Evolutionary conservation across 257 asterid species (phyloP).

Genomic region (Solanum corneliomulleri): DNA sequence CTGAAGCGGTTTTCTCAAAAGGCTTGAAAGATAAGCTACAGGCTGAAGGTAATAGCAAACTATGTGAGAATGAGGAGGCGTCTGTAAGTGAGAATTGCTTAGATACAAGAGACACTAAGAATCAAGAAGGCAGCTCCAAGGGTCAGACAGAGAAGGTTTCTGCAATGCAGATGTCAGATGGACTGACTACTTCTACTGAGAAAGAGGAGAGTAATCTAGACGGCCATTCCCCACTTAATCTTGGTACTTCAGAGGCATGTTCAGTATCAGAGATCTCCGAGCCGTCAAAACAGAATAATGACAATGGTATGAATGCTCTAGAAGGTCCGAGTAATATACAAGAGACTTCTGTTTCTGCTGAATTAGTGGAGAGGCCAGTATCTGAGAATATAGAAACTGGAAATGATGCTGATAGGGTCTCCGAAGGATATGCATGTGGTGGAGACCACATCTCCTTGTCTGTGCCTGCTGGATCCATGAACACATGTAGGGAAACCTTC

Average conservation of each 20-base stretch:
- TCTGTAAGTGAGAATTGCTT: background rate
- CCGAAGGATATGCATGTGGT: conserved; percentile 15
- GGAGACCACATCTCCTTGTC: conserved; percentile 18
- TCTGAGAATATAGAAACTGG: conserved; percentile 20
- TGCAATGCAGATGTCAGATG: conserved; percentile 12
- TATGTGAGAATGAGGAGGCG: conserved; percentile 1
- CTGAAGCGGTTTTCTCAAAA: conserved; percentile 10
- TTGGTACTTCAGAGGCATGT: background rate
- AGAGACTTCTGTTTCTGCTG: conserved; percentile 14
- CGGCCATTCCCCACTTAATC: conserved; percentile 11
- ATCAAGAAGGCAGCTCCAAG: background rate
- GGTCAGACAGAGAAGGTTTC: conserved; percentile 17
- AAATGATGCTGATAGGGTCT: conserved; percentile 7
- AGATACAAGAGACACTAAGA: background rate
- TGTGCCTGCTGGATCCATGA: conserved; percentile 20
- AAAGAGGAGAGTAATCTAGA: conserved; percentile 17
- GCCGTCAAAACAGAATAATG: background rate
- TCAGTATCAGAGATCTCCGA: background rate
- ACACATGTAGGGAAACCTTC: conserved; percentile 11
- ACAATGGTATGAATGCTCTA: conserved; percentile 7
- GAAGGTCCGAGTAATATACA: conserved; percentile 7
- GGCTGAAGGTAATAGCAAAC: conserved; percentile 15
- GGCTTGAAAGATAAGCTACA: conserved; percentile 17
- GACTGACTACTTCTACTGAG: conserved; percentile 13
- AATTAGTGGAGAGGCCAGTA: conserved; percentile 13